Evolutionary conservation across 2,329 filamentous ascomycete genomes (phyloP), one percentile per base, ranked within the genome.

Genomic region (Penicillium capsulatum): DNA sequence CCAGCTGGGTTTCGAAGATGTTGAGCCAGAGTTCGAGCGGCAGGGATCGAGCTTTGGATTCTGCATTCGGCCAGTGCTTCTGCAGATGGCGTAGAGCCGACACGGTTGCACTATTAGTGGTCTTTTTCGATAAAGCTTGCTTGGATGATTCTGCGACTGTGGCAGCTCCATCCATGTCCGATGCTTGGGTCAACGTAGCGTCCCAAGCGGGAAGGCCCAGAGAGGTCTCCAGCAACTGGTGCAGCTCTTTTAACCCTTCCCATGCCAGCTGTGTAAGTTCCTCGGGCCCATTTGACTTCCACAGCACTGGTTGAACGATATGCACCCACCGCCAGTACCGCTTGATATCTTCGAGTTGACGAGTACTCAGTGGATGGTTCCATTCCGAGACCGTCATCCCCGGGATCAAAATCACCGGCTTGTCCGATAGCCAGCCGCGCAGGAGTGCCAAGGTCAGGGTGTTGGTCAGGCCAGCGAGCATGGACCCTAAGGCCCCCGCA

Each of bases 21-120:
- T 91, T 84, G 20, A 84, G 84, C 88, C 90, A 95, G 27, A 96
- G 76, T 65, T 97, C 91, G 0, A 85, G 80, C 0, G 91, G 91
- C 1, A 97, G 70, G 6, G 58, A 57, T 17, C 49, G 57, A 1
- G 53, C 47, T 9, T 55, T 56, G 2, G 41, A 40, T 36, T 53
- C 51, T 4, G 42, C 32, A 13, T 45, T 52, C 3, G 42, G 54
- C 30, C 50, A 42, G 14, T 48, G 47, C n/a, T 45, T 44, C 20
- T 54, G 50, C 36, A 48, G 50, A 44, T 51, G 51, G 42, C 44
- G 49, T 17, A 31, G 57, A 44, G 45, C 42, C 3, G 47, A 40
- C 4, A 59, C 48, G 10, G 65, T 56, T 16, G 62, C 65, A 44
- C 62, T 66, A 34, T 61, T 57, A 19, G 67, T 67, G 29, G 67